These are phyloP conservation scores for Scutellaria barbata DNA, from an alignment of 257 asterid species.

Conservation along the genomic window DNA sequence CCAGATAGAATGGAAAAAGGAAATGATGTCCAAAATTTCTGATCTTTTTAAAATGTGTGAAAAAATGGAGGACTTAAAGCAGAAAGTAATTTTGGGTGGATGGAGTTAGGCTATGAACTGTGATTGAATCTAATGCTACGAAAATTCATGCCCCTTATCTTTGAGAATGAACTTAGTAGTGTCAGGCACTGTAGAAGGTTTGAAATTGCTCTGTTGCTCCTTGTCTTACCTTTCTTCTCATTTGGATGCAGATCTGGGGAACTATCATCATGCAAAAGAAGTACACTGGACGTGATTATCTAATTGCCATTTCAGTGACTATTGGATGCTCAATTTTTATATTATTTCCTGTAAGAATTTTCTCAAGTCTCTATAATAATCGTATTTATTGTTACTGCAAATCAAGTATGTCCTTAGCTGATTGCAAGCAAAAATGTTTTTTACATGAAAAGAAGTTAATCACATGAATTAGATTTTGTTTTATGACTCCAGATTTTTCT, in stretches of 20 bases:
- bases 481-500: background rate
- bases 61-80: background rate
- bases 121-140: background rate
- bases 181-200: slow-evolving; percentile 21
- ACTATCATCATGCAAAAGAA: slow-evolving; percentile 93
- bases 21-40: slow-evolving; percentile 3
- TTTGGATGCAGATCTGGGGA: slow-evolving; percentile 90
- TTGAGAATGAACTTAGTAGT: background rate
- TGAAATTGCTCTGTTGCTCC: slow-evolving; percentile 24
- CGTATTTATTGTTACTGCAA: slow-evolving; percentile 16
- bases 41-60: slow-evolving; percentile 9
- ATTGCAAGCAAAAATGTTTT: slow-evolving; percentile 15
- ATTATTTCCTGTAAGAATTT: slow-evolving; percentile 72
- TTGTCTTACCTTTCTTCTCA: slow-evolving; percentile 31
- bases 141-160: background rate
- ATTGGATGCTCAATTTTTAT: slow-evolving; percentile 94
- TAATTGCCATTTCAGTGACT: slow-evolving; percentile 74
- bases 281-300: slow-evolving; percentile 80
- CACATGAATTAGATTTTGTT: background rate
- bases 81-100: background rate
- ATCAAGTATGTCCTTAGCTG: slow-evolving; percentile 10
- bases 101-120: background rate
- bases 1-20: background rate
- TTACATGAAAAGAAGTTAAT: slow-evolving; percentile 2
- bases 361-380: slow-evolving; percentile 15